Percentiles rank a stretch among this genome's conserved stretches.
Evolutionary conservation across 2,329 filamentous ascomycete species (phyloP).

Genomic region (Exserohilum turcica): DNA sequence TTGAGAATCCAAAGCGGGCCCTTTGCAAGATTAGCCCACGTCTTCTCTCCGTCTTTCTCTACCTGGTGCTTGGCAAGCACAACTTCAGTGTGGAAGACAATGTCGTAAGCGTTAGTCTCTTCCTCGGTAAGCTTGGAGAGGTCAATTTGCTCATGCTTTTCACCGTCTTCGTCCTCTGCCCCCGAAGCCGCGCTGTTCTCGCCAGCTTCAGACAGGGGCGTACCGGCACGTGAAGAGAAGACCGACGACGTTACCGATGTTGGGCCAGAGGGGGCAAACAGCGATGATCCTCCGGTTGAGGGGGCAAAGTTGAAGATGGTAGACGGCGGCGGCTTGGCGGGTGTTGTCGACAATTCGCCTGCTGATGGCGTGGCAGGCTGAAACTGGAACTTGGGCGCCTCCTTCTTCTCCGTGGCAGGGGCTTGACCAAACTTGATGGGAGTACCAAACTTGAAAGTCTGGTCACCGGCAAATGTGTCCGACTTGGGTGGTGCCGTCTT

Average conservation of each 20-base stretch:
- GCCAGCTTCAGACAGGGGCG: slow-evolving; percentile 41
- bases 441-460: slow-evolving; percentile 45
- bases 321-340: slow-evolving; percentile 30
- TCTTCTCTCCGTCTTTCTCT: slow-evolving; percentile 31
- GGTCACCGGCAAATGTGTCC: slow-evolving; percentile 39
- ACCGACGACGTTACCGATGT: slow-evolving; percentile 35
- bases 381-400: slow-evolving; percentile 33
- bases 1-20: slow-evolving; percentile 46
- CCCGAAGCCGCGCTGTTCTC: slow-evolving; percentile 39
- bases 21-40: slow-evolving; percentile 40
- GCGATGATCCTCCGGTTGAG: slow-evolving; percentile 19
- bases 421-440: slow-evolving; percentile 44
- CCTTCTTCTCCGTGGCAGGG: slow-evolving; percentile 29
- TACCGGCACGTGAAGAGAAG: slow-evolving; percentile 45
- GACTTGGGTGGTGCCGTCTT: slow-evolving; percentile 37
- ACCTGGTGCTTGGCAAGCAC: slow-evolving; percentile 38
- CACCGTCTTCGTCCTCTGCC: slow-evolving; percentile 37
- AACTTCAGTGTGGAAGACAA: slow-evolving; percentile 41
- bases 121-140: slow-evolving; percentile 41
- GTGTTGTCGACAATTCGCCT: slow-evolving; percentile 34
- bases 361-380: slow-evolving; percentile 35
- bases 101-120: slow-evolving; percentile 38
- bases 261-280: slow-evolving; percentile 30
- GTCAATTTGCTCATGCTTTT: slow-evolving; percentile 36
- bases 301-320: slow-evolving; percentile 34